These are phyloP conservation scores for Epichloe amarillans DNA, from an alignment of 2,329 filamentous ascomycete genomes.

Conservation along the genomic window DNA sequence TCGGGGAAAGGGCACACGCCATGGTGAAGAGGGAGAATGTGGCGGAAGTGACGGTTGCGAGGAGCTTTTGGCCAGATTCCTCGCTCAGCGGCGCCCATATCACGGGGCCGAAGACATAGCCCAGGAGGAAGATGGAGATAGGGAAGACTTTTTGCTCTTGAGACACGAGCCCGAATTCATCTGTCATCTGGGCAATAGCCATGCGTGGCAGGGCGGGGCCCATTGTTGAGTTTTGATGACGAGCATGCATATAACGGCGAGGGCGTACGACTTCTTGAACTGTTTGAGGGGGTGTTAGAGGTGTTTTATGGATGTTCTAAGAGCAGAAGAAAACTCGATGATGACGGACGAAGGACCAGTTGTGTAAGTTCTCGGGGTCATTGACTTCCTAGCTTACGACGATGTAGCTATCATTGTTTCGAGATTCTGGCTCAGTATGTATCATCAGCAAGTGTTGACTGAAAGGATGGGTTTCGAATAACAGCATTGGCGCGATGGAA, in stretches of 20 bases:
- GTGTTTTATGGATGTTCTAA: not conserved
- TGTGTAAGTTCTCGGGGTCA: constrained; percentile 40
- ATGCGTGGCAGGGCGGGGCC: constrained; percentile 51
- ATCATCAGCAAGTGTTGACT: too few relatives aligned
- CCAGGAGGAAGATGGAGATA: constrained; percentile 50
- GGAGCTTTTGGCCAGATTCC: constrained; percentile 42
- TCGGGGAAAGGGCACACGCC: constrained; percentile 41
- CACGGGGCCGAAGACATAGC: constrained; percentile 47
- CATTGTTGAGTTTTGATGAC: constrained; percentile 62
- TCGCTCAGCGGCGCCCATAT: constrained; percentile 55
- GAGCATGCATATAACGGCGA: constrained; percentile 41
- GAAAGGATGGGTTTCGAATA: too few relatives aligned
- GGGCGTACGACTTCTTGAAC: constrained; percentile 39
- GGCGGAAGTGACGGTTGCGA: constrained; percentile 31
- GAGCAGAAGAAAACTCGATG: not conserved
- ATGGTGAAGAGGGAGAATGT: constrained; percentile 39
- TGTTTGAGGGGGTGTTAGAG: constrained; percentile 13
- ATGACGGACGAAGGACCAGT: constrained; percentile 29
- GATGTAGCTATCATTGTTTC: constrained; percentile 18
- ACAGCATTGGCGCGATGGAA: too few relatives aligned
- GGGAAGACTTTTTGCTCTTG: constrained; percentile 36
- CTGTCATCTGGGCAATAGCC: constrained; percentile 42
- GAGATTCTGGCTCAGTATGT: constrained; percentile 13
- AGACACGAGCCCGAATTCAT: constrained; percentile 41
- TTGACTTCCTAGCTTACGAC: constrained; percentile 32